Evolutionary conservation across 345 rosid genomes (phyloP).

Genomic region (Triadica sebifera): DNA sequence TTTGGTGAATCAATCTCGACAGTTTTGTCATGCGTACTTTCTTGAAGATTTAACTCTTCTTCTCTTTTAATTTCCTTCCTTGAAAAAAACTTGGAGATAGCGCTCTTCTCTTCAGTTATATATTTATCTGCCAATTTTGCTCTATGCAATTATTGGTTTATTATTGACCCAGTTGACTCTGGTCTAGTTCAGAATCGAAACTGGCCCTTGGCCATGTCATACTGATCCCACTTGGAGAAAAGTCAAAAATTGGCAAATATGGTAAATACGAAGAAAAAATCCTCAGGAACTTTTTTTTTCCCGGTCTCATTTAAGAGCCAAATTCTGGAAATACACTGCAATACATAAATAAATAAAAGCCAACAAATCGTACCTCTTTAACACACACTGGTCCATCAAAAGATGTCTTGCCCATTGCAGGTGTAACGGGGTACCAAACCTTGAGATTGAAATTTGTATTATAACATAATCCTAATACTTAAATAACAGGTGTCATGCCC

Average conservation of each 20-base stretch:
- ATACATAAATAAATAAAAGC: no score
- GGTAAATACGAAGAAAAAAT: not conserved
- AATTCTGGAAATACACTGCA: no score
- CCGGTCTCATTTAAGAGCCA: no score
- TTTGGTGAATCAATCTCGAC: not conserved
- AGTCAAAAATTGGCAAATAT: not conserved
- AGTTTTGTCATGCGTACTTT: slow-evolving; percentile 18
- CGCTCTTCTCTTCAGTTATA: slow-evolving; percentile 47
- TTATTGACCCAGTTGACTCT: no score
- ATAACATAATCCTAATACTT: not conserved
- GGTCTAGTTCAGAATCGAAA: no score
- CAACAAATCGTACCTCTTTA: slow-evolving; percentile 50
- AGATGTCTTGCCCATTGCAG: slow-evolving; percentile 79
- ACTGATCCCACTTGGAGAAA: not conserved
- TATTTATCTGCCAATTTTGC: slow-evolving; percentile 47
- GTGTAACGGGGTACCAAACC: slow-evolving; percentile 84
- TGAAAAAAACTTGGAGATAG: slow-evolving; percentile 71
- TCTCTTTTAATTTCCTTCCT: slow-evolving; percentile 49
- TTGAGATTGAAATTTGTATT: slow-evolving; percentile 25
- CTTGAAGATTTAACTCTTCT: slow-evolving; percentile 28
- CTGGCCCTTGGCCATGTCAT: no score
- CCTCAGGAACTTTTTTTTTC: no score
- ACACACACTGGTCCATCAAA: slow-evolving; percentile 89
- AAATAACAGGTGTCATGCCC: not conserved
- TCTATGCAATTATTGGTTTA: not conserved